Evolutionary conservation across 306 rosid genomes (phyloP), one percentile per base, ranked within the genome.

Genomic region (Fragaria iinumae): DNA sequence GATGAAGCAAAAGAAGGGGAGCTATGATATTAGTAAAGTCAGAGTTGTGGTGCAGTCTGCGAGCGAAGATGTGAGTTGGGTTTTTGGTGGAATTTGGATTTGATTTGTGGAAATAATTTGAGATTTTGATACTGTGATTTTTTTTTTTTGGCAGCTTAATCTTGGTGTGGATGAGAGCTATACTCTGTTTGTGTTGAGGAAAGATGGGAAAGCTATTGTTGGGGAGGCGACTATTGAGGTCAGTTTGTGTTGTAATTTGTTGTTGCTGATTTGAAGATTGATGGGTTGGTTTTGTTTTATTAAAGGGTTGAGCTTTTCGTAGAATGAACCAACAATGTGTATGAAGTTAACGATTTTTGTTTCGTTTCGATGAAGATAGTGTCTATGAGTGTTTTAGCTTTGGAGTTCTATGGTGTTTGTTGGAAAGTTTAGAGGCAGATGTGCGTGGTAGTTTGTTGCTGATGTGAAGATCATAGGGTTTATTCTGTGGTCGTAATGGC

Each of bases 111-210:
- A 44, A 45, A 5, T 71, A 47, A 75, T 55, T 41, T 67, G 23
- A 20, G 73, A 55, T 83, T 81, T 29, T 79, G 71, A 8, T 67
- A 56, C 8, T 55, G 18, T 3, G 27, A 10, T 13, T 64, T 64
- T 66, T 36, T 11, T 2, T 6, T 32, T 11, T 9, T 74, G 63
- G 72, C 88, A 96, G 99, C 96, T 96, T 83, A 96, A 92, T 82
- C 89, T 96, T 69, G 99, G 97, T 23, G 93, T 86, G 53, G 99
- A 96, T 73, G 99, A 96, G 84, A 95, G 96, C 90, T 92, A 96
- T 79, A 72, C 80, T 45, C 87, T 96, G 87, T 23, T 75, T 57
- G 86, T 92, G 76, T 75, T 87, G 36, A 86, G 84, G 78, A 78
- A 86, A 55, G 86, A 82, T 16, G 90, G 84, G 29, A 68, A 82